Conservation (phyloP, 306 rosid genomes). For the Dryas drummondii region DNA sequence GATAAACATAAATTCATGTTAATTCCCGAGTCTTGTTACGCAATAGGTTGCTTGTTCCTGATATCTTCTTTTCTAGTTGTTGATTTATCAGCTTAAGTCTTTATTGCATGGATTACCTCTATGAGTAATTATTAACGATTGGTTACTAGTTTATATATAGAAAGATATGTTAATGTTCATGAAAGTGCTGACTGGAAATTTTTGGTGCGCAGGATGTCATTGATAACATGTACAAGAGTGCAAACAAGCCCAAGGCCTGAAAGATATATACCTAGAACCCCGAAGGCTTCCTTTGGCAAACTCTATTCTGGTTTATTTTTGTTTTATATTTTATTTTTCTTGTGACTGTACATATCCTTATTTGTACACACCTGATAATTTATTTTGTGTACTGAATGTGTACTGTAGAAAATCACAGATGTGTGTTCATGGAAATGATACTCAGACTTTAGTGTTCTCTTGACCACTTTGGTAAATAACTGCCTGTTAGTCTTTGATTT, state of each 20-base stretch:
- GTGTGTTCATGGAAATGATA: not conserved
- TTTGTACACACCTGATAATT: not conserved
- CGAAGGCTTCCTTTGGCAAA: not conserved
- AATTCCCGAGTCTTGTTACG: not conserved
- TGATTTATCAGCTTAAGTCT: not conserved
- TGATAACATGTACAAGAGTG: slow-evolving; percentile 76
- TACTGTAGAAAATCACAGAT: not conserved
- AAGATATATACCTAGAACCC: not conserved
- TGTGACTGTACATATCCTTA: slow-evolving; percentile 4
- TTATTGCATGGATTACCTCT: not conserved
- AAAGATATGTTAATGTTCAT: not conserved
- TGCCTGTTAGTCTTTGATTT: too few relatives aligned
- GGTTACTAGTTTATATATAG: not conserved
- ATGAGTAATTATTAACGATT: not conserved
- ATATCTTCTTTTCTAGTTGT: not conserved
- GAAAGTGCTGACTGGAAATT: slow-evolving; percentile 27
- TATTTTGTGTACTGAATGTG: not conserved
- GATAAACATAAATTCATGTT: not conserved
- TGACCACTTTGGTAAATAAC: too few relatives aligned
- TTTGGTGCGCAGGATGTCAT: slow-evolving; percentile 48
- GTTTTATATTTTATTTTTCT: not conserved
- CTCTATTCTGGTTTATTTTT: not conserved
- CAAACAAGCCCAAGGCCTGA: slow-evolving; percentile 49
- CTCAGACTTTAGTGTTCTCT: too few relatives aligned
- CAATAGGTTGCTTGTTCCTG: not conserved